Conservation (phyloP, 2,329 filamentous ascomycete genomes). For the Myrmaecium sp. region DNA sequence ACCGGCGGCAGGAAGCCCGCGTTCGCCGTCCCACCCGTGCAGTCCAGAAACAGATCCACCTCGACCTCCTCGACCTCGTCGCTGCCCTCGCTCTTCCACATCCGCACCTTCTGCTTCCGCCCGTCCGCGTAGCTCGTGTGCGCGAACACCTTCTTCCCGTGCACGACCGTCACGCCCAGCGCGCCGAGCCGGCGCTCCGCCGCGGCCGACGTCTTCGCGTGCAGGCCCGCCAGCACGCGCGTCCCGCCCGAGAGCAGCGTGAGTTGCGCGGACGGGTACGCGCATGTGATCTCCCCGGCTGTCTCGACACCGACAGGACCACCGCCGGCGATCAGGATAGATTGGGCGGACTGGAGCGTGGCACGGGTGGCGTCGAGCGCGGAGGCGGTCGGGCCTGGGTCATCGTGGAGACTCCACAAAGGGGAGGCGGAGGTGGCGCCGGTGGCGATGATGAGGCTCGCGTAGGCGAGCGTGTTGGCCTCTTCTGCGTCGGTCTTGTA, state of each 20-base stretch:
- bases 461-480: slow-evolving; percentile 9
- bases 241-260: slow-evolving; percentile 14
- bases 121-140: slow-evolving; percentile 6
- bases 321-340: slow-evolving; percentile 18
- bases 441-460: slow-evolving; percentile 19
- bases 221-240: slow-evolving; percentile 12
- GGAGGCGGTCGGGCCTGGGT: slow-evolving; percentile 16
- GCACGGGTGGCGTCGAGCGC: slow-evolving; percentile 14
- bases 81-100: slow-evolving; percentile 8
- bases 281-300: slow-evolving; percentile 18
- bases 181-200: slow-evolving; percentile 13
- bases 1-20: slow-evolving; percentile 10
- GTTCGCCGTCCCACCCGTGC: slow-evolving; percentile 14
- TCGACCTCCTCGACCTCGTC: no score
- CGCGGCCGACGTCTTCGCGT: slow-evolving; percentile 6
- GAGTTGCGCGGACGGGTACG: slow-evolving; percentile 7
- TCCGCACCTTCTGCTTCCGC: slow-evolving; percentile 6
- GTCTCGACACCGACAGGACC: slow-evolving; percentile 19
- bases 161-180: slow-evolving; percentile 13
- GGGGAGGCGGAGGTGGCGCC: slow-evolving; percentile 15
- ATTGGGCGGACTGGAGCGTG: slow-evolving; percentile 10
- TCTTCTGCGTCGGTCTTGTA: slow-evolving; percentile 1
- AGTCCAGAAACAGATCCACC: slow-evolving; percentile 17
- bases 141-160: slow-evolving; percentile 9
- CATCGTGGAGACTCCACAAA: slow-evolving; percentile 16